Evolutionary conservation across 2,329 filamentous ascomycete genomes (phyloP), one percentile per base, ranked within the genome.

Genomic region (Aspergillus novofumigatus): DNA sequence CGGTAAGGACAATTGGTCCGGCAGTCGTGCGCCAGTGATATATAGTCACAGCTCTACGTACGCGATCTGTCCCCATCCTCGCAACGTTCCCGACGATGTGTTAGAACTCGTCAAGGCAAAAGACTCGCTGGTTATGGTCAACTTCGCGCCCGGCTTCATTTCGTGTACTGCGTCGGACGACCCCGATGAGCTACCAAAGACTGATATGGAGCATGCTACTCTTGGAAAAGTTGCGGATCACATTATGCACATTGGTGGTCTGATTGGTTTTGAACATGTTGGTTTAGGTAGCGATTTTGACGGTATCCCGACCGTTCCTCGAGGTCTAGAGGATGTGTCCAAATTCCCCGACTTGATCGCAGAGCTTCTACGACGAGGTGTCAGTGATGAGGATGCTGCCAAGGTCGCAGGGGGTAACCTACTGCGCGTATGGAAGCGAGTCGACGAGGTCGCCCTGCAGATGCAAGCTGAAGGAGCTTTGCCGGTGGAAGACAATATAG

Each of bases 231-330:
- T 96, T 1, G 91, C 86, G 1, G 81, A 86, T 59, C 93, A 97
- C 72, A 88, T 97, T 59, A 80, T 85, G 61, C 82, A 97, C 69
- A 92, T 97, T 63, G 93, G 91, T 2, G 79, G 89, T 49, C 76
- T 88, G 32, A 91, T 96, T 59, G 93, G 93, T 3, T 97, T 89
- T 65, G 89, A 92, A 44, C 84, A 96, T 70, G 91, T 97, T 17
- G 93, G 92, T 0, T 75, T 97, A 20, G 93, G 93, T 0, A 92
- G 89, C 53, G 93, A 97, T 72, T 97, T 92, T 70, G 92, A 97
- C 70, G 93, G 86, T 1, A 78, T 79, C 55, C 58, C 54, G 3
- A 63, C 62, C 7, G 86, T 86, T 4, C 91, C 92, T 0, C 71
- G 78, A 54, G 93, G 92, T 0, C 74, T 97, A 50, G 90, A 94